These are phyloP conservation scores for Linum lewisii DNA, from an alignment of 345 rosid species.

Conservation along the genomic window DNA sequence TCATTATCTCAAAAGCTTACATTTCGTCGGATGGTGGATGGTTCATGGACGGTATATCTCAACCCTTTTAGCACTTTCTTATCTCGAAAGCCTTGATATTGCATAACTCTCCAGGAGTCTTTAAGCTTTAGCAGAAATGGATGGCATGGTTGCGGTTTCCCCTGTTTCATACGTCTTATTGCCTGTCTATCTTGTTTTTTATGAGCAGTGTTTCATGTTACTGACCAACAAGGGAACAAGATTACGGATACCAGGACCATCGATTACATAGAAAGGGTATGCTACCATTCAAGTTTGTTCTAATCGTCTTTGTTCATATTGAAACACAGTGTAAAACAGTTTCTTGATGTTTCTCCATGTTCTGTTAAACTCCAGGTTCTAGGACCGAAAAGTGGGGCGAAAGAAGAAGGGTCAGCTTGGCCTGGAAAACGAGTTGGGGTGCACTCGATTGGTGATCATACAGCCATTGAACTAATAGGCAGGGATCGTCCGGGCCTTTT, in stretches of 20 bases:
- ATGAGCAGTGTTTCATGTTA: slow-evolving; percentile 67
- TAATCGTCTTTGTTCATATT: slow-evolving; percentile 3
- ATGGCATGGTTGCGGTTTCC: background rate
- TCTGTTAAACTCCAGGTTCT: slow-evolving; percentile 39
- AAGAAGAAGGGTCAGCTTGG: slow-evolving; percentile 38
- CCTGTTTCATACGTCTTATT: too few species aligned
- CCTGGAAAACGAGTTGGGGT: slow-evolving; percentile 68
- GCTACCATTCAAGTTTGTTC: background rate
- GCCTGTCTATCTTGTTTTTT: slow-evolving; percentile 7
- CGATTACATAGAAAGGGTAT: slow-evolving; percentile 77
- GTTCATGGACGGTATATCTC: slow-evolving; percentile 83
- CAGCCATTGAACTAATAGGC: slow-evolving; percentile 80
- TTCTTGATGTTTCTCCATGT: background rate
- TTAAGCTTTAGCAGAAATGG: background rate
- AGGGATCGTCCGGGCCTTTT: slow-evolving; percentile 84
- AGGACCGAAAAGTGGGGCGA: slow-evolving; percentile 61
- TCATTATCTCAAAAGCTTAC: slow-evolving; percentile 84
- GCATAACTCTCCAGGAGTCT: background rate
- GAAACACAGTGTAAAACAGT: too few species aligned
- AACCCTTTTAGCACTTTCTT: background rate
- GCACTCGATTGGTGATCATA: slow-evolving; percentile 72
- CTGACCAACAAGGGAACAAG: slow-evolving; percentile 80
- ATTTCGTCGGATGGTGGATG: slow-evolving; percentile 97
- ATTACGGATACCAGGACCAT: slow-evolving; percentile 60
- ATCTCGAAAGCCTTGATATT: background rate